phyloP scores from a whole-genome alignment of 805 yeast genomes.

The Maudiozyma serrabonitensis region DNA sequence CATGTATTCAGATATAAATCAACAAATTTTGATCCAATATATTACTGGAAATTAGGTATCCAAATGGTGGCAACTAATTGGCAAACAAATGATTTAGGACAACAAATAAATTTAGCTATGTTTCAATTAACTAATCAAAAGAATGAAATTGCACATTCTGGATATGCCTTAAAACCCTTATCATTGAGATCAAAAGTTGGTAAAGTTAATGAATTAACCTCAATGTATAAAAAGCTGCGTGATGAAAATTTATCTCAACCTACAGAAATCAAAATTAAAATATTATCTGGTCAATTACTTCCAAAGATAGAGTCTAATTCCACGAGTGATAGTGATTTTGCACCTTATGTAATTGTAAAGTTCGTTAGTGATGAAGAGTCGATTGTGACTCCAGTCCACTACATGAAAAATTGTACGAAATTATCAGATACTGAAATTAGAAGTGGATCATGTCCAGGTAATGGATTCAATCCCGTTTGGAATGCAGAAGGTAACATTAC shows the following conservation, averaged over 20 bases:
- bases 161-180: conserved; percentile 72
- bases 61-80: conserved; percentile 97
- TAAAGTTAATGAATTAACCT: conserved; percentile 20
- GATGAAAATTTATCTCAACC: conserved; percentile 2
- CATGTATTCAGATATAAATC: conserved; percentile 68
- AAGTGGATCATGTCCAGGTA: conserved; percentile 38
- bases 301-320: conserved; percentile 56
- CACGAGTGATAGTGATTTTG: conserved; percentile 10
- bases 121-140: conserved; percentile 46
- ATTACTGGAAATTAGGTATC: conserved; percentile 75
- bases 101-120: conserved; percentile 78
- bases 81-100: conserved; percentile 88
- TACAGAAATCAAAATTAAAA: conserved; percentile 30
- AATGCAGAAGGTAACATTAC: conserved; percentile 40
- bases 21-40: conserved; percentile 69
- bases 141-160: conserved; percentile 33
- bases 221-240: conserved; percentile 10
- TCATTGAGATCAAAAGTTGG: conserved; percentile 29
- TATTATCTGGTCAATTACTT: conserved; percentile 78
- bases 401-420: conserved; percentile 14
- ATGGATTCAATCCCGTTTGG: conserved; percentile 90
- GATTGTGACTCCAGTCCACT: conserved; percentile 12
- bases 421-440: conserved; percentile 9
- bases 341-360: conserved; percentile 20
- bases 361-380: conserved; percentile 12